Evolutionary conservation across 495 filamentous ascomycete species (phyloP), one percentile per base, ranked within the genome.

Genomic region (Haplographium delicatum): DNA sequence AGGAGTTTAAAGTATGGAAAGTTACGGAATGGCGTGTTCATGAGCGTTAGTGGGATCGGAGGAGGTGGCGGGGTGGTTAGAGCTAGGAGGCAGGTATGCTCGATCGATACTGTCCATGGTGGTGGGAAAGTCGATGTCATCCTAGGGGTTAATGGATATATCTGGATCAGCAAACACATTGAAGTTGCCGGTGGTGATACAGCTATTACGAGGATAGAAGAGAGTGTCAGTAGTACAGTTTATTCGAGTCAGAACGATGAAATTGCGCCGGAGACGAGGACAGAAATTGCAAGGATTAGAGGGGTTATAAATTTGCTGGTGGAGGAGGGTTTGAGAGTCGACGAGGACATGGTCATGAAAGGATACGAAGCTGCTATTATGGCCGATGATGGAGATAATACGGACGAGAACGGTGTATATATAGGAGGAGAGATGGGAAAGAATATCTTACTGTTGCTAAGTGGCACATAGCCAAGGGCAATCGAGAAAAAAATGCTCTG

Each of bases 241-340:
- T 98, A 97, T 65, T 89, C 85, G 48, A 90, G 84, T 57, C 86
- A 95, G 70, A 97, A 97, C 55, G 91, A 95, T 55, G 75, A 78
- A 47, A 89, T 98, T 53, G 62, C 73, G 3, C 64, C 75, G 0
- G 82, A 78, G 38, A 93, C 90, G 26, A 80, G 91, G 65, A 76
- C 84, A 50, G 94, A 97, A 72, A 96, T 98, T 65, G 80, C 86
- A 23, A 76, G 93, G 39, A 65, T 96, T 27, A 70, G 82, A 4
- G 84, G 88, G 15, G 86, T 89, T 43, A 83, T 98, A 27, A 82
- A 75, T 43, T 83, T 86, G 7, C 66, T 98, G 52, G 84, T 93
- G 10, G 85, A 89, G 64, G 73, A 80, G n/a, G 85, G 88, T 2
- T 68, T 89, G 19, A 76, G 83, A 23, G 90, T 98, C 27, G 94